phyloP scores from a whole-genome alignment of 495 filamentous ascomycete genomes.

The Massariosphaeria phaeospora region DNA sequence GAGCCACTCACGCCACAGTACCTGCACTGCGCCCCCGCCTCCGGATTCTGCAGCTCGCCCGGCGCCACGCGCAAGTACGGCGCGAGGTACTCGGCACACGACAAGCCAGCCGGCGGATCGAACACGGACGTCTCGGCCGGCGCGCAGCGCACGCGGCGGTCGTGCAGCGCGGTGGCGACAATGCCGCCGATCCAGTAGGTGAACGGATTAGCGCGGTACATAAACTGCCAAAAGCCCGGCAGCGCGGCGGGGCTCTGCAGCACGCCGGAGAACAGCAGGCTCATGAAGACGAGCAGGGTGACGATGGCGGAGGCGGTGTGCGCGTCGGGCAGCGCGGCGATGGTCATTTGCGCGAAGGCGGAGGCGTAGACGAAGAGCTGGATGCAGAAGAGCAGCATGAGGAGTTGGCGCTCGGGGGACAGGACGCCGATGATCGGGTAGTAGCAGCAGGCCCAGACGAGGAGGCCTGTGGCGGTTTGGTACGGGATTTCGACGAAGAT shows the following conservation, averaged over 20 bases:
- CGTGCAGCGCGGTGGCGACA: slow-evolving; percentile 56
- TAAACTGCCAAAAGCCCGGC: slow-evolving; percentile 79
- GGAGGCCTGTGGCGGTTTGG: slow-evolving; percentile 52
- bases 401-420: slow-evolving; percentile 63
- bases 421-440: slow-evolving; percentile 67
- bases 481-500: slow-evolving; percentile 40
- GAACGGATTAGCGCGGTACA: slow-evolving; percentile 75
- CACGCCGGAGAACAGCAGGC: slow-evolving; percentile 49
- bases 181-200: slow-evolving; percentile 67
- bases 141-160: slow-evolving; percentile 55
- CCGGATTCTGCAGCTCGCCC: slow-evolving; percentile 45
- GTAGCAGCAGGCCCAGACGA: slow-evolving; percentile 73
- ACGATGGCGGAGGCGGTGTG: slow-evolving; percentile 65
- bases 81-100: slow-evolving; percentile 55
- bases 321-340: slow-evolving; percentile 63
- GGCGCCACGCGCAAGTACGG: slow-evolving; percentile 45
- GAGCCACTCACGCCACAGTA: slow-evolving; percentile 59
- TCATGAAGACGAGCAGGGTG: slow-evolving; percentile 62
- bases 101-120: slow-evolving; percentile 49
- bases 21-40: slow-evolving; percentile 51
- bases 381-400: slow-evolving; percentile 59
- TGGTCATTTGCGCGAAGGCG: slow-evolving; percentile 59
- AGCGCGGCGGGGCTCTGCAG: slow-evolving; percentile 36
- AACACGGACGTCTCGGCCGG: slow-evolving; percentile 56
- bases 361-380: slow-evolving; percentile 50